These are phyloP conservation scores for Evansstolkia leycettana DNA, from an alignment of 495 filamentous ascomycete genomes.

Conservation along the genomic window DNA sequence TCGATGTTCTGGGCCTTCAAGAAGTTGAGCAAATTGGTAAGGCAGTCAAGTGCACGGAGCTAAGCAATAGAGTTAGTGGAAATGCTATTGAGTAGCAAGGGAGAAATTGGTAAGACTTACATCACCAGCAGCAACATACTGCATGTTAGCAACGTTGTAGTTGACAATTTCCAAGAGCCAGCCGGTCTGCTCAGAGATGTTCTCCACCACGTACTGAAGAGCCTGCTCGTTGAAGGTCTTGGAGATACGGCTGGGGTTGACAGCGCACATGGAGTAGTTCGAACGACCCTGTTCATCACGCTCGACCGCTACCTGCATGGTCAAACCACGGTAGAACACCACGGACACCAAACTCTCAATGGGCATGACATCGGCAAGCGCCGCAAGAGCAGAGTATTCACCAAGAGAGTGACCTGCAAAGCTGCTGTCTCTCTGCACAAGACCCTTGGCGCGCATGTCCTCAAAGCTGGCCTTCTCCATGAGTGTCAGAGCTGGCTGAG, in stretches of 20 bases:
- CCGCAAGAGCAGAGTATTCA: slow-evolving; percentile 95
- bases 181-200: slow-evolving; percentile 78
- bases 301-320: slow-evolving; percentile 98
- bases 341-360: slow-evolving; percentile 97
- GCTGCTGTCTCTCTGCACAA: slow-evolving; percentile 89
- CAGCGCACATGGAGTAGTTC: slow-evolving; percentile 97
- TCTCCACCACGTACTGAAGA: slow-evolving; percentile 87
- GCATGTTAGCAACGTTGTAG: slow-evolving; percentile 96
- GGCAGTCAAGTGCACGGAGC: slow-evolving; percentile 85
- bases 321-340: slow-evolving; percentile 96
- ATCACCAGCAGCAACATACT: slow-evolving; percentile 97
- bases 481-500: slow-evolving; percentile 88
- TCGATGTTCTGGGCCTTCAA: slow-evolving; percentile 93
- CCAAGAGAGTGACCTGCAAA: slow-evolving; percentile 97
- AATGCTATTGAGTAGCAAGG: background rate
- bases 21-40: slow-evolving; percentile 86
- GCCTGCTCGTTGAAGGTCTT: slow-evolving; percentile 97
- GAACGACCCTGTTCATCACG: slow-evolving; percentile 85
- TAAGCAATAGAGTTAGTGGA: slow-evolving; percentile 20
- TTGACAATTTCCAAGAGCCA: slow-evolving; percentile 99
- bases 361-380: slow-evolving; percentile 95
- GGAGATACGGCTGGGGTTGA: slow-evolving; percentile 93
- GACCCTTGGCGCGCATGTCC: slow-evolving; percentile 94
- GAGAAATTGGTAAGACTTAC: slow-evolving; percentile 11
- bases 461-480: slow-evolving; percentile 99